A percentile compares a stretch with the other conserved stretches of the same genome.
Evolutionary conservation across 768 basidiomycete species (phyloP).

Genomic region (Leucosporidium yakuticum): DNA sequence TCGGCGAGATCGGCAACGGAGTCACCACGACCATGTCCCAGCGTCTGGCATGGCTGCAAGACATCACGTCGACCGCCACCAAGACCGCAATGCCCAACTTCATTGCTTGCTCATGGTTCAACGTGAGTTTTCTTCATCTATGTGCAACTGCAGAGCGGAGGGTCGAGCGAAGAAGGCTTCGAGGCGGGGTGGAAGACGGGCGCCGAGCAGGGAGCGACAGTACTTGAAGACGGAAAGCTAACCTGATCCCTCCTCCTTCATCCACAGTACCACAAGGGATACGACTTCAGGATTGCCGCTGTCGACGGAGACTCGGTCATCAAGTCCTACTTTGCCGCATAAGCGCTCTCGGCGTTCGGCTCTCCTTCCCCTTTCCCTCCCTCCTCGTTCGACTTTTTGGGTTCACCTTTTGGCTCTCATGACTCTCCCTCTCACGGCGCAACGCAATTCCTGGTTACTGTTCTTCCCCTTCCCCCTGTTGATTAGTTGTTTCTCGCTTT

Average conservation of each 20-base stretch:
- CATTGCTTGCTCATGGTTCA: constrained; percentile 35
- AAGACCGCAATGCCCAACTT: constrained; percentile 24
- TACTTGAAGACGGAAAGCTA: too few species aligned
- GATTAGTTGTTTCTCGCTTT: too few species aligned
- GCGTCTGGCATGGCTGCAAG: constrained; percentile 29
- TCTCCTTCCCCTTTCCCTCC: too few species aligned
- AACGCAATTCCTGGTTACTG: too few species aligned
- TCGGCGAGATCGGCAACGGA: constrained; percentile 39
- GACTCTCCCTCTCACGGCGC: too few species aligned
- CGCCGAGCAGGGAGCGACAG: too few species aligned
- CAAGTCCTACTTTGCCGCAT: constrained; percentile 5
- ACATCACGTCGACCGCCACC: constrained; percentile 19
- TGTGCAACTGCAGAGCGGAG: too few species aligned
- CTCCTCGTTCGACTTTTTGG: too few species aligned
- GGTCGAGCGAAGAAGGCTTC: too few species aligned
- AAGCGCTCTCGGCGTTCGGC: too few species aligned
- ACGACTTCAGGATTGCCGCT: constrained; percentile 28
- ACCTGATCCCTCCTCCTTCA: not conserved
- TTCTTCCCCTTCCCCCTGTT: too few species aligned
- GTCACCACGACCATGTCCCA: constrained; percentile 7
- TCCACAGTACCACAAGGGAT: constrained; percentile 21
- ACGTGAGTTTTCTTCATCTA: constrained; percentile 9
- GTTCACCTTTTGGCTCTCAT: too few species aligned
- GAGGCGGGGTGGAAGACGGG: not conserved
- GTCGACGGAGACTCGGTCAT: constrained; percentile 20